These are phyloP conservation scores for Mycena rebaudengoi DNA, from an alignment of 768 basidiomycete species.

Conservation along the genomic window DNA sequence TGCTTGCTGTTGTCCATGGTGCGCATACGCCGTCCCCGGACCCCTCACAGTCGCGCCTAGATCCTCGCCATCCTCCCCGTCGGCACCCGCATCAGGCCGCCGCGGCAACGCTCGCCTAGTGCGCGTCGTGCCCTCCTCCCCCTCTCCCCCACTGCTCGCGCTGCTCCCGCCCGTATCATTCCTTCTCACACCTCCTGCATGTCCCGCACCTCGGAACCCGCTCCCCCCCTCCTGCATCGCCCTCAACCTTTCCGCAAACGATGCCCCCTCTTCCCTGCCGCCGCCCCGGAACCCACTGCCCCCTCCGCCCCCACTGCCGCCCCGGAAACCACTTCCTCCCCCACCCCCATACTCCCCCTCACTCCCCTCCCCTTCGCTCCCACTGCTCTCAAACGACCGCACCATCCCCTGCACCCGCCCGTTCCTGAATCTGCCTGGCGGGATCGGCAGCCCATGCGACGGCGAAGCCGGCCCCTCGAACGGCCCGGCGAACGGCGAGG, in stretches of 20 bases:
- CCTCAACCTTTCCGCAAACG: too few relatives aligned
- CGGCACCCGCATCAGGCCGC: constrained; percentile 9
- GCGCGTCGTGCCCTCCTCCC: constrained; percentile 8
- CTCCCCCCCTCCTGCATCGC: too few relatives aligned
- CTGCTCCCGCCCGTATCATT: background rate
- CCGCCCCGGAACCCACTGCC: background rate
- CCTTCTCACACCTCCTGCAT: background rate
- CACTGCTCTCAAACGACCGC: constrained; percentile 27
- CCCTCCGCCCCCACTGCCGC: background rate
- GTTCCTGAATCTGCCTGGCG: constrained; percentile 14
- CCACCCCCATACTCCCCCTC: constrained; percentile 7
- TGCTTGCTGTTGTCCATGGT: background rate
- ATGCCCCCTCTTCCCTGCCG: too few relatives aligned
- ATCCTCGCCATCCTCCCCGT: constrained; percentile 8
- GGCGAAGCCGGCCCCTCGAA: background rate
- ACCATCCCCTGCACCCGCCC: constrained; percentile 29
- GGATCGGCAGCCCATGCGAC: background rate
- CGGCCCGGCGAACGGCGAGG: background rate
- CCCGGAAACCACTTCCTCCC: constrained; percentile 8
- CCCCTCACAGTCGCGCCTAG: constrained; percentile 17
- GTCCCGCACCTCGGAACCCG: background rate
- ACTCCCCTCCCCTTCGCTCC: constrained; percentile 19
- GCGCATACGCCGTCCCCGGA: background rate
- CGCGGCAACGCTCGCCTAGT: constrained; percentile 12
- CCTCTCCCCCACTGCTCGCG: background rate